phyloP scores from a whole-genome alignment of 1,284 basidiomycete genomes.

The Pseudozyma sp. region DNA sequence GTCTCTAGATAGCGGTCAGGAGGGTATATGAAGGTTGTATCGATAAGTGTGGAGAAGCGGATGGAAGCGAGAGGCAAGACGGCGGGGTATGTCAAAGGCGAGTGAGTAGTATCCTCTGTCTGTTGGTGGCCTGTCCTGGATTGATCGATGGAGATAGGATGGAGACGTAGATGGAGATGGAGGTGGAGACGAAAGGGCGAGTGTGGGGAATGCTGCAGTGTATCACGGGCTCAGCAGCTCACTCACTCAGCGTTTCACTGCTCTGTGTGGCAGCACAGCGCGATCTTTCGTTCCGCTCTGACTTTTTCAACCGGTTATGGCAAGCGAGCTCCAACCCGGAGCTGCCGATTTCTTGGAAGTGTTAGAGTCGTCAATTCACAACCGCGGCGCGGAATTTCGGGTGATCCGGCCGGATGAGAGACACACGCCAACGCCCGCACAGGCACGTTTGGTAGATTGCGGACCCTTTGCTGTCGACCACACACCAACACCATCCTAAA shows the following conservation, averaged over 20 bases:
- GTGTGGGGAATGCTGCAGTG: slow-evolving; percentile 6
- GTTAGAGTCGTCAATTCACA: too few species aligned
- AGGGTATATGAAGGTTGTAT: not conserved
- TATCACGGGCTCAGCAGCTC: too few species aligned
- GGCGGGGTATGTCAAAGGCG: too few species aligned
- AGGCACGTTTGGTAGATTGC: not conserved
- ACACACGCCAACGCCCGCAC: not conserved
- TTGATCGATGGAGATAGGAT: too few species aligned
- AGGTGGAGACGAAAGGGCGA: not conserved
- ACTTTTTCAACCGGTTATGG: too few species aligned
- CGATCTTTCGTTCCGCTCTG: too few species aligned
- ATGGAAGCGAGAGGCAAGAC: not conserved
- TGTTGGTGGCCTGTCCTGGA: too few species aligned
- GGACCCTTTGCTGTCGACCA: not conserved
- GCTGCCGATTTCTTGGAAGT: too few species aligned
- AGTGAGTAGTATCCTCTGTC: too few species aligned
- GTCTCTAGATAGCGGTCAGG: not conserved
- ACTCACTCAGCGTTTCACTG: not conserved
- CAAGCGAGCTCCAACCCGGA: too few species aligned
- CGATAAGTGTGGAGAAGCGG: not conserved
- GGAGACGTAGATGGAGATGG: not conserved
- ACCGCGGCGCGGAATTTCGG: too few species aligned
- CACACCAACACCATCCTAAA: not conserved
- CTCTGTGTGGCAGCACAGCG: not conserved
- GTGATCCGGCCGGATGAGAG: too few species aligned